Percentiles rank a stretch among this genome's conserved stretches.
phyloP scores from a whole-genome alignment of 2,329 filamentous ascomycete species.

The Venturia aucupariae region DNA sequence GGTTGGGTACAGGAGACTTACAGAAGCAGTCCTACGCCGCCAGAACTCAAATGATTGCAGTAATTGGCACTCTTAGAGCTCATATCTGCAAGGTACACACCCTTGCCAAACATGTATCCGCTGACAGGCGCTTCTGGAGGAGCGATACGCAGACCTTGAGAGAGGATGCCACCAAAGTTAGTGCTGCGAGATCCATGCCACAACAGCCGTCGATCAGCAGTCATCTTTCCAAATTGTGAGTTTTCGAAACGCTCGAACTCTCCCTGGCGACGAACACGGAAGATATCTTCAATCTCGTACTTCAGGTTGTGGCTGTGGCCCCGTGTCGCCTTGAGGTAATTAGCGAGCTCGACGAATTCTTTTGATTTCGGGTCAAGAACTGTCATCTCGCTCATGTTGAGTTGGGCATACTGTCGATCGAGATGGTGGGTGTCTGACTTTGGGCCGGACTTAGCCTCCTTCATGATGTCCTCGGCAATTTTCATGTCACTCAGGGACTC shows the following conservation, averaged over 20 bases:
- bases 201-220: slow-evolving; percentile 63
- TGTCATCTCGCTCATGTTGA: slow-evolving; percentile 70
- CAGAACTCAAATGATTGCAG: slow-evolving; percentile 54
- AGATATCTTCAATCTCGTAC: slow-evolving; percentile 63
- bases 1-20: neutral
- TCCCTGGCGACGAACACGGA: slow-evolving; percentile 68
- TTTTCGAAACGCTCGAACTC: slow-evolving; percentile 61
- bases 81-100: slow-evolving; percentile 72
- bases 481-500: slow-evolving; percentile 82
- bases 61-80: slow-evolving; percentile 75
- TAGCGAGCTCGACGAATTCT: slow-evolving; percentile 57
- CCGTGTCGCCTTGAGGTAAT: slow-evolving; percentile 58
- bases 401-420: slow-evolving; percentile 62
- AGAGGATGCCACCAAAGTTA: slow-evolving; percentile 81
- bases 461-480: slow-evolving; percentile 69
- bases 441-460: slow-evolving; percentile 46
- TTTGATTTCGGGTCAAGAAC: slow-evolving; percentile 47
- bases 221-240: slow-evolving; percentile 42
- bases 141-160: slow-evolving; percentile 81
- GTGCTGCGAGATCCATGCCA: slow-evolving; percentile 82
- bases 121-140: slow-evolving; percentile 70
- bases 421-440: slow-evolving; percentile 50
- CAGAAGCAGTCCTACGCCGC: slow-evolving; percentile 62
- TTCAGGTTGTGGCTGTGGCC: slow-evolving; percentile 55
- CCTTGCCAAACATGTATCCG: slow-evolving; percentile 70